Conservation (phyloP, 768 basidiomycete species). For the Omphalotus guepiniiformis region DNA sequence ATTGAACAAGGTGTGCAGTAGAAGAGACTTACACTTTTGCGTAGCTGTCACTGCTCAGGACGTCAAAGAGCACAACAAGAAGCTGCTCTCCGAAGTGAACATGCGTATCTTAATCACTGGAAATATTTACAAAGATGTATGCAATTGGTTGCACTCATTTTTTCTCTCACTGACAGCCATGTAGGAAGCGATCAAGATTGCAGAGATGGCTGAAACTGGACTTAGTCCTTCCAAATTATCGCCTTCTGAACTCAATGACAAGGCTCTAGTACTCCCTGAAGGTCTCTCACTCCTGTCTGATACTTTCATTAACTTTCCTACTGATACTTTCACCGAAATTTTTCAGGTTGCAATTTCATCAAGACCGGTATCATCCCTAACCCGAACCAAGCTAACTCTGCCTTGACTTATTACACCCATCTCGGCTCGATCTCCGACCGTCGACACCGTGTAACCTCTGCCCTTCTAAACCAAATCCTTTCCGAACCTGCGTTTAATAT, state of each 20-base stretch:
- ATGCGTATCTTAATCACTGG: constrained; percentile 76
- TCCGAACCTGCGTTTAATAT: constrained; percentile 90
- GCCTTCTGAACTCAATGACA: constrained; percentile 49
- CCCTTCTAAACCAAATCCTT: constrained; percentile 79
- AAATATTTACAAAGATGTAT: constrained; percentile 79
- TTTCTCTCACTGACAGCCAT: constrained; percentile 4
- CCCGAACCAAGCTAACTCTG: constrained; percentile 81
- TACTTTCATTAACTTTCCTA: not conserved
- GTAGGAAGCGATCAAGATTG: constrained; percentile 75
- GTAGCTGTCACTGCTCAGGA: constrained; percentile 72
- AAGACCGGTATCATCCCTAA: constrained; percentile 71
- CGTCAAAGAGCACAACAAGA: constrained; percentile 54
- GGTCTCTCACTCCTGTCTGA: constrained; percentile 52
- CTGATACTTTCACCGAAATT: not conserved
- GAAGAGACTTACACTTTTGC: not conserved
- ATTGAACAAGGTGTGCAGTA: not conserved
- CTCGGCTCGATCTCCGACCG: constrained; percentile 67
- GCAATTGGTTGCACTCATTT: no score
- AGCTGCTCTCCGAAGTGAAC: constrained; percentile 60
- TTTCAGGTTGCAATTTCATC: constrained; percentile 63
- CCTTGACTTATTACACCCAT: constrained; percentile 81
- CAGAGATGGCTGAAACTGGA: constrained; percentile 65
- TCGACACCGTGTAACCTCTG: constrained; percentile 57
- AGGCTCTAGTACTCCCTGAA: constrained; percentile 61
- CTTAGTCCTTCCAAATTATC: constrained; percentile 54